phyloP scores from a whole-genome alignment of 2,329 filamentous ascomycete species.

The Westerdykella sp. region DNA sequence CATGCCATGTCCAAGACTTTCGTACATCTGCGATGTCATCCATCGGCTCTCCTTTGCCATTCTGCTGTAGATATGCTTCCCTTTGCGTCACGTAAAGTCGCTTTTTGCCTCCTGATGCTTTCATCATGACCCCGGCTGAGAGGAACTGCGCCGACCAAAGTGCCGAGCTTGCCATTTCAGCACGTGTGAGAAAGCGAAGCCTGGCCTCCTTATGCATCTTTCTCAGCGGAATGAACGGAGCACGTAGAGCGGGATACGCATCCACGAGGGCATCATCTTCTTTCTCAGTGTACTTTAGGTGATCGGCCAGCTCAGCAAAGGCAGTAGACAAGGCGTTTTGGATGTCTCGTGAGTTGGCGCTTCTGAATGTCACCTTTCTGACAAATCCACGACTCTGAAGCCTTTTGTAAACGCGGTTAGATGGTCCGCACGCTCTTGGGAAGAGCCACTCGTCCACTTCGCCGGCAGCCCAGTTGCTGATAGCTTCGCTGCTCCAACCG shows the following conservation, averaged over 20 bases:
- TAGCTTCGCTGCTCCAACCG: constrained; percentile 45
- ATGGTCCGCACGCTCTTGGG: constrained; percentile 60
- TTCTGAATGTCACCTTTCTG: constrained; percentile 55
- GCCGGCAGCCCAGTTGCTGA: constrained; percentile 45
- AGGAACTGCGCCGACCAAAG: constrained; percentile 68
- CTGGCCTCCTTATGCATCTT: constrained; percentile 70
- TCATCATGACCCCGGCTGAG: constrained; percentile 66
- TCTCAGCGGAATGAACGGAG: constrained; percentile 67
- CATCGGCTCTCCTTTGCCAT: constrained; percentile 34
- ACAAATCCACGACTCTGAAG: constrained; percentile 69
- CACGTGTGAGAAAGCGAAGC: constrained; percentile 62
- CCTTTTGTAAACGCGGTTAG: constrained; percentile 60
- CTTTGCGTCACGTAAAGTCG: constrained; percentile 71
- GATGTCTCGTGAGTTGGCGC: constrained; percentile 62
- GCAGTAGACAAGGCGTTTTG: constrained; percentile 56
- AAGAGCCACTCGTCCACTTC: constrained; percentile 54
- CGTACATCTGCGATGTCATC: constrained; percentile 10
- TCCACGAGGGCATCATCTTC: constrained; percentile 22
- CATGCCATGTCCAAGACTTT: constrained; percentile 62
- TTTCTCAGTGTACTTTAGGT: constrained; percentile 23
- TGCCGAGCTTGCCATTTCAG: constrained; percentile 67
- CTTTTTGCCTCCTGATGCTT: constrained; percentile 53
- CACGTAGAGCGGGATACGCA: constrained; percentile 52
- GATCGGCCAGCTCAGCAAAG: constrained; percentile 51
- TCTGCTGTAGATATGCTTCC: constrained; percentile 65